Conservation (phyloP, 495 filamentous ascomycete species). For the Daldinia loculata region DNA sequence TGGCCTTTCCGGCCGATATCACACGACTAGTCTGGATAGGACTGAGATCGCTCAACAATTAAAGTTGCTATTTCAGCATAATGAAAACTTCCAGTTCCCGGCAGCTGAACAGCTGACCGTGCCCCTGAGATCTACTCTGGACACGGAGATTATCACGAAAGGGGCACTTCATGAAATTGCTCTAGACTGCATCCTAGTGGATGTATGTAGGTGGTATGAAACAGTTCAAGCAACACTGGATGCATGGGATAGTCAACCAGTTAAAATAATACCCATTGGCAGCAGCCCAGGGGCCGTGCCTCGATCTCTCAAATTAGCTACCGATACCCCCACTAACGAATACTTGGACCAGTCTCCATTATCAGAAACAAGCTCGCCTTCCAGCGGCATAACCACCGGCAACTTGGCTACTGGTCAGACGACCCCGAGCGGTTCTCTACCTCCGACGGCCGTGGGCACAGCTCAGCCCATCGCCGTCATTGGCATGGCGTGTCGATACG, state of each 20-base stretch:
- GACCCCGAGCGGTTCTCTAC: slow-evolving; percentile 2
- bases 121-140: slow-evolving; percentile 16
- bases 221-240: slow-evolving; percentile 13
- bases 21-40: slow-evolving; percentile 5
- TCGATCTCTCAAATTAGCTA: slow-evolving; percentile 8
- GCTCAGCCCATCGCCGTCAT: slow-evolving; percentile 17
- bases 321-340: neutral
- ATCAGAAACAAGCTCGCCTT: slow-evolving; percentile 1
- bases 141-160: slow-evolving; percentile 18
- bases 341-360: neutral
- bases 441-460: neutral
- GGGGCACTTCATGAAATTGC: slow-evolving; percentile 19
- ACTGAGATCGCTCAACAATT: neutral
- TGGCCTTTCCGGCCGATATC: slow-evolving; percentile 16
- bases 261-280: slow-evolving; percentile 16
- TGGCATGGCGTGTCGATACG: slow-evolving; percentile 27
- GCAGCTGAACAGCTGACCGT: slow-evolving; percentile 4
- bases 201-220: slow-evolving; percentile 18
- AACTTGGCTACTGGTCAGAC: slow-evolving; percentile 19
- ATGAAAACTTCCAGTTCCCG: slow-evolving; percentile 9
- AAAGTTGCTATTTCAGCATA: slow-evolving; percentile 12
- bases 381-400: slow-evolving; percentile 1
- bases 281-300: slow-evolving; percentile 20
- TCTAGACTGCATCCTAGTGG: slow-evolving; percentile 12
- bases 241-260: slow-evolving; percentile 4